phyloP scores from a whole-genome alignment of 495 filamentous ascomycete species.

The Podospora fimiseda region DNA sequence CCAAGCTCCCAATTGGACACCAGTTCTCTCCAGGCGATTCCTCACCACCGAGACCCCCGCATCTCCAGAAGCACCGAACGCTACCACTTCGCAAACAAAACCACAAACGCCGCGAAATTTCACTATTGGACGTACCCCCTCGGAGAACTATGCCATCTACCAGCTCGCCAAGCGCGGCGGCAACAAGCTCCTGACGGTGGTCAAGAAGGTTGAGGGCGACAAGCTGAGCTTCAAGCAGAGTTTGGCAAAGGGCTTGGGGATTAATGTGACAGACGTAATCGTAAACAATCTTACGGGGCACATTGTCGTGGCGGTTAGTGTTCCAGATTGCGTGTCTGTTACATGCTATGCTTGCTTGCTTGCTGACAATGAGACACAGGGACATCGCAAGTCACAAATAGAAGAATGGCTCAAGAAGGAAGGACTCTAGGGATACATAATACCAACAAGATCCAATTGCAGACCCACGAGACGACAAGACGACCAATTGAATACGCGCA shows the following conservation, averaged over 20 bases:
- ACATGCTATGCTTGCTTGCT: background rate
- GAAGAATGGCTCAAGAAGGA: conserved; percentile 5
- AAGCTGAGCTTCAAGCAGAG: conserved; percentile 45
- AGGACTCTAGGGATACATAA: conserved; percentile 5
- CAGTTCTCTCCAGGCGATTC: background rate
- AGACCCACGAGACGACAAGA: background rate
- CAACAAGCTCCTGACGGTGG: conserved; percentile 63
- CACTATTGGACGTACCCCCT: conserved; percentile 63
- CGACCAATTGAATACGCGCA: no score
- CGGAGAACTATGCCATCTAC: conserved; percentile 76
- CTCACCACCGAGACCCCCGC: conserved; percentile 1
- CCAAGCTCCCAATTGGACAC: background rate
- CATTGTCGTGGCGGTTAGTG: conserved; percentile 55
- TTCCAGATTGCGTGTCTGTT: conserved; percentile 2
- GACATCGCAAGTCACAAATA: conserved; percentile 10
- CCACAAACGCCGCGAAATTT: conserved; percentile 43
- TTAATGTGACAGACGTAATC: conserved; percentile 40
- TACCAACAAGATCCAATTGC: no score
- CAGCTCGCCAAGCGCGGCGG: conserved; percentile 66
- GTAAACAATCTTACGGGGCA: conserved; percentile 58
- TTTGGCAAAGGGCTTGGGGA: conserved; percentile 35
- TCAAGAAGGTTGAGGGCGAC: conserved; percentile 76
- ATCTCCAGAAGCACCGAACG: background rate
- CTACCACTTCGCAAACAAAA: background rate
- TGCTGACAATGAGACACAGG: conserved; percentile 4